A percentile compares a stretch with the other conserved stretches of the same genome.
Evolutionary conservation across 2,329 filamentous ascomycete species (phyloP).

Genomic region (Claviceps capensis): DNA sequence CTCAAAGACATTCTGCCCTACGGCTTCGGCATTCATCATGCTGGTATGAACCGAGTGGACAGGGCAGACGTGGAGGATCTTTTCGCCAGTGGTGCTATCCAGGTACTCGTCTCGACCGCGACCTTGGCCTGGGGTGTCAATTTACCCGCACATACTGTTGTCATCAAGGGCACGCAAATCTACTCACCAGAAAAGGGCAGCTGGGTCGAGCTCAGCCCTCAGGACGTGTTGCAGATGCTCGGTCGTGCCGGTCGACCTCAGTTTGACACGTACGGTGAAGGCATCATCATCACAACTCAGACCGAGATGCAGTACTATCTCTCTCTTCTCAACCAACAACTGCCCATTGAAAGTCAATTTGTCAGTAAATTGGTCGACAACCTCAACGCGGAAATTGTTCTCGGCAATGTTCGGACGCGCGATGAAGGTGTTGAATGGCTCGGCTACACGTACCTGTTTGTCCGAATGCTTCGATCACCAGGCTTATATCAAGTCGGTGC

Average conservation of each 20-base stretch:
- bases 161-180: constrained; percentile 96
- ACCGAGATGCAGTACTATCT: constrained; percentile 94
- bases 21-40: constrained; percentile 95
- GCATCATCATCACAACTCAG: constrained; percentile 96
- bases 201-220: constrained; percentile 94
- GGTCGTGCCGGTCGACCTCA: constrained; percentile 93
- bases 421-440: constrained; percentile 99
- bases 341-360: constrained; percentile 95
- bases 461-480: constrained; percentile 92
- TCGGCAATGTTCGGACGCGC: constrained; percentile 80
- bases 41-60: constrained; percentile 92
- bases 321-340: constrained; percentile 88
- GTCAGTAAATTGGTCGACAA: constrained; percentile 90
- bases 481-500: constrained; percentile 90
- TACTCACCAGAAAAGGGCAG: constrained; percentile 98
- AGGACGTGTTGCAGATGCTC: constrained; percentile 97
- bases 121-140: constrained; percentile 99
- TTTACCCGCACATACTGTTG: constrained; percentile 89
- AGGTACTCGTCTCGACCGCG: constrained; percentile 92
- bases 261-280: constrained; percentile 94
- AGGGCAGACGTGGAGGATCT: constrained; percentile 90
- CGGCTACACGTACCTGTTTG: constrained; percentile 94
- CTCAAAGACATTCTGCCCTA: constrained; percentile 92
- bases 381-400: constrained; percentile 87
- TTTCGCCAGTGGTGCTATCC: constrained; percentile 79